A percentile compares a stretch with the other conserved stretches of the same genome.
phyloP scores from a whole-genome alignment of 805 yeast genomes.

The Saccharomycopsis babjevae region DNA sequence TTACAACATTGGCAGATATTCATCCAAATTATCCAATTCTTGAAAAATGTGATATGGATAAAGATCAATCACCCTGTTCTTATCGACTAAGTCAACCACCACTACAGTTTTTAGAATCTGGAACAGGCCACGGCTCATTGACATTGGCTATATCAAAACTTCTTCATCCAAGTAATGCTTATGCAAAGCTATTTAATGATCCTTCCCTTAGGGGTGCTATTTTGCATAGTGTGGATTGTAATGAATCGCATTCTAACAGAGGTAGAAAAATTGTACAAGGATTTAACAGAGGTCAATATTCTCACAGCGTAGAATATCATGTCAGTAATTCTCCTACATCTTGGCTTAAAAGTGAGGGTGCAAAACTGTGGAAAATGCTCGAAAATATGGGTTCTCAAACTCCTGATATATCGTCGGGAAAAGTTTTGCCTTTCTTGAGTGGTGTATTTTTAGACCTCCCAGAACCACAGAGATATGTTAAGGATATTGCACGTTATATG shows the following conservation, averaged over 20 bases:
- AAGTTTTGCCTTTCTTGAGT: slow-evolving; percentile 25
- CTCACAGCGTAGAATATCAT: slow-evolving; percentile 37
- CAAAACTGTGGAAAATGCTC: background rate
- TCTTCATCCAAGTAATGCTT: slow-evolving; percentile 37
- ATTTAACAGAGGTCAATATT: slow-evolving; percentile 35
- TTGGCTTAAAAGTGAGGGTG: slow-evolving; percentile 27
- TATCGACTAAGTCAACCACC: slow-evolving; percentile 21
- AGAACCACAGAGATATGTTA: slow-evolving; percentile 29
- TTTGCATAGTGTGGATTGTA: slow-evolving; percentile 36
- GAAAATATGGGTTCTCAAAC: slow-evolving; percentile 19
- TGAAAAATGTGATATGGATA: background rate
- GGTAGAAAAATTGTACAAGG: slow-evolving; percentile 32
- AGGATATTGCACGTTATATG: slow-evolving; percentile 26
- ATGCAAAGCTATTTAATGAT: slow-evolving; percentile 21
- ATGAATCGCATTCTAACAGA: slow-evolving; percentile 30
- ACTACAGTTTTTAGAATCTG: slow-evolving; percentile 38
- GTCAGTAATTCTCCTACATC: slow-evolving; percentile 30
- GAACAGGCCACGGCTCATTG: slow-evolving; percentile 47
- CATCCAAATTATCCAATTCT: slow-evolving; percentile 33
- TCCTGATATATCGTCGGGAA: background rate
- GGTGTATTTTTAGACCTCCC: slow-evolving; percentile 43
- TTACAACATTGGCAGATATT: slow-evolving; percentile 37
- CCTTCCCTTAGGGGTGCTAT: slow-evolving; percentile 31
- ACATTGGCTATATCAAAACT: slow-evolving; percentile 33
- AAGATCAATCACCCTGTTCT: background rate